phyloP scores from a whole-genome alignment of 2,329 filamentous ascomycete species.

The Colletotrichum aenigma region DNA sequence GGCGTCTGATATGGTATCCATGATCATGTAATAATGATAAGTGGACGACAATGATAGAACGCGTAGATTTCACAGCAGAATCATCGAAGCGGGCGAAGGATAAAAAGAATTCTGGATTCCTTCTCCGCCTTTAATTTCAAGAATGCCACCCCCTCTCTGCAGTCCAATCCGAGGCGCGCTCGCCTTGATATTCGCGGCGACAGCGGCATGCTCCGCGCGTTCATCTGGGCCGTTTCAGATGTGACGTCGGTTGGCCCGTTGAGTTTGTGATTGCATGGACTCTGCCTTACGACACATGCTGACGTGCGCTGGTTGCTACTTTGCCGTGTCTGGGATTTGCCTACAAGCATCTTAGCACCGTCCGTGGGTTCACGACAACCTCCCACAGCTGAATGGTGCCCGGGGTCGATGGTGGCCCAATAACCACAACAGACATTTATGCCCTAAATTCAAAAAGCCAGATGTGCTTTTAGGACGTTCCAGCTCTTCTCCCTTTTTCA shows the following conservation, averaged over 20 bases:
- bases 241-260: constrained; percentile 13
- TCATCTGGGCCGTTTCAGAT: constrained; percentile 14
- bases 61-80: not conserved
- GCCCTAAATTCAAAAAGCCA: not conserved
- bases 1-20: constrained; percentile 4
- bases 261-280: constrained; percentile 13
- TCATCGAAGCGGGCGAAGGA: not conserved
- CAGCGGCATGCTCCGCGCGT: not conserved
- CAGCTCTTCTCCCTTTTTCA: not conserved
- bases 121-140: not conserved
- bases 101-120: not conserved
- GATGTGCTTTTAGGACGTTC: not conserved
- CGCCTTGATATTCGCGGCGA: not conserved
- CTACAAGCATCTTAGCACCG: constrained; percentile 15
- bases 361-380: constrained; percentile 8
- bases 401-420: not conserved
- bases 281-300: not conserved
- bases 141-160: not conserved
- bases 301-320: not conserved
- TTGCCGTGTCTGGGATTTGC: constrained; percentile 8
- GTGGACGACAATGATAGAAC: not conserved
- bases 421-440: not conserved
- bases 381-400: not conserved
- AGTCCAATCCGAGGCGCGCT: not conserved
- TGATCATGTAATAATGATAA: constrained; percentile 1